Evolutionary conservation across 2,329 filamentous ascomycete species (phyloP), one percentile per base, ranked within the genome.

Genomic region (Cladosporium sp.): DNA sequence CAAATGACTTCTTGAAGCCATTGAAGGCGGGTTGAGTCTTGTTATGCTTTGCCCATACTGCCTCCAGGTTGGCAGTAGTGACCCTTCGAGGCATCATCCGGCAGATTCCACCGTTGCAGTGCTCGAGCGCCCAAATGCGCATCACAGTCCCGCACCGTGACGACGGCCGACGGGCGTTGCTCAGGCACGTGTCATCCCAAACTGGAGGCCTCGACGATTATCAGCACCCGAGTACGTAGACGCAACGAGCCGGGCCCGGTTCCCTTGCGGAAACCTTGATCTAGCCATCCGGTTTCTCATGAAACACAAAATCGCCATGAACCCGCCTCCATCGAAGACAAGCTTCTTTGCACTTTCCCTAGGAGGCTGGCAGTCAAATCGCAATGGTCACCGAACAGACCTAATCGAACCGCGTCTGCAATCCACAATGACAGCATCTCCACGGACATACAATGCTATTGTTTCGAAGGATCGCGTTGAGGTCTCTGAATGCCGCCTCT

Each of bases 151-250:
- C 45, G 30, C 42, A 27, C 42, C 42, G 45, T 48, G 45, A 48
- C 45, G 45, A 48, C 27, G 27, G 18, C 7, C 45, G 40, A 48
- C 45, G 45, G 45, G 13, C 44, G 45, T 48, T 48, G 37, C 29
- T 27, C 37, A 41, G 45, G 37, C 45, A 45, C 45, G 45, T 48
- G 45, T 48, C 22, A 9, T 27, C 32, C 32, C 32, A n/a, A 34
- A 8, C 45, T 34, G 24, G 12, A 4, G 19, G 24, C 17, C 34
- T 17, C 32, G 32, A 24, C 22, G 9, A 19, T 47, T 24, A 11
- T 27, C 4, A 47, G 22, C 22, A 27, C 34, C 43, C 38, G 22
- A 22, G 15, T 39, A 13, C 27, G 37, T 36, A 27, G 27, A 22
- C 45, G n/a, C 18, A 48, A 48, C 43, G 43, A 19, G 34, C 45